A percentile compares a stretch with the other conserved stretches of the same genome.
These are phyloP conservation scores for Mortierella hygrophila DNA, from an alignment of 192 early-diverging fungal species.

Conservation along the genomic window DNA sequence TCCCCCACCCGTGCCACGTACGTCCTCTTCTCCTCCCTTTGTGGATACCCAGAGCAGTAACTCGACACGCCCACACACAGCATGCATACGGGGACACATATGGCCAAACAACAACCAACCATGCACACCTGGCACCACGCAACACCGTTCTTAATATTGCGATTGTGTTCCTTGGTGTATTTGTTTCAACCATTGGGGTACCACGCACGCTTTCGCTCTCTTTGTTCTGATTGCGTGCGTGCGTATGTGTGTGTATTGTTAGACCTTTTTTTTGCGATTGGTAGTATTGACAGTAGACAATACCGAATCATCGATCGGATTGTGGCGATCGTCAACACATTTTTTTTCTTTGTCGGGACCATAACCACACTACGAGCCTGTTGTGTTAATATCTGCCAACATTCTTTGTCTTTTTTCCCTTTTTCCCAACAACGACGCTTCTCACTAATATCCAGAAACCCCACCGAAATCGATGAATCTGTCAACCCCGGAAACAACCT, in stretches of 20 bases:
- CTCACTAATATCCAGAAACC: constrained; percentile 15
- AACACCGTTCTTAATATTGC: background rate
- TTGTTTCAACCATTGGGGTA: background rate
- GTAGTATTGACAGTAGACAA: background rate
- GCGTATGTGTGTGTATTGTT: background rate
- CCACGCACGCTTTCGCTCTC: background rate
- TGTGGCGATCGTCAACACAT: background rate
- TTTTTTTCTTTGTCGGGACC: background rate
- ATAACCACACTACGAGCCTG: background rate
- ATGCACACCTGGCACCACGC: too few species aligned
- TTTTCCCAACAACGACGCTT: constrained; percentile 9
- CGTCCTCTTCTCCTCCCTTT: background rate
- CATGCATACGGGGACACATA: background rate
- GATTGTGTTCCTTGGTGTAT: background rate
- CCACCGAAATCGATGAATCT: constrained; percentile 48
- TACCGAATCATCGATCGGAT: background rate
- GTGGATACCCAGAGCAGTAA: background rate
- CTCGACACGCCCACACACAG: background rate
- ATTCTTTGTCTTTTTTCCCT: background rate
- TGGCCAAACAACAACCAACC: background rate
- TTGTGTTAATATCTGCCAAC: too few species aligned
- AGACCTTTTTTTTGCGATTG: background rate
- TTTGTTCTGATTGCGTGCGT: constrained; percentile 1
- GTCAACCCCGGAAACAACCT: constrained; percentile 79
- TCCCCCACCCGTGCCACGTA: constrained; percentile 51